These are phyloP conservation scores for Brasilioporus rufonigricans DNA, from an alignment of 768 basidiomycete species.

Conservation along the genomic window DNA sequence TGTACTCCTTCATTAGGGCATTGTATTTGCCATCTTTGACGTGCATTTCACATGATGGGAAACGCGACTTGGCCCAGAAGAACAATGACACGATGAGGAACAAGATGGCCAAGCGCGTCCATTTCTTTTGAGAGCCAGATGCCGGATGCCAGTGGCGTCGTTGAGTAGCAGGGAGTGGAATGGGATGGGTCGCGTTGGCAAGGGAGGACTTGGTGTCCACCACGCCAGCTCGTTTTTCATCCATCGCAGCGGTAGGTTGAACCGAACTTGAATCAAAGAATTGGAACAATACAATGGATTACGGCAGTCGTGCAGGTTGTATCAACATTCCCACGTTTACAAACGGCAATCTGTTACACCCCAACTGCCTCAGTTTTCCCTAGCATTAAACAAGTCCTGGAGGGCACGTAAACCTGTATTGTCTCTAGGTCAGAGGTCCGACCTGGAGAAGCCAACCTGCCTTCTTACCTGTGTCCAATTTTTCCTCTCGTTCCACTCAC, in stretches of 20 bases:
- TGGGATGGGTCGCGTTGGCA: neutral
- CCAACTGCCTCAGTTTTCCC: constrained; percentile 16
- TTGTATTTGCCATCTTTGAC: constrained; percentile 12
- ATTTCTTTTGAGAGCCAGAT: constrained; percentile 11
- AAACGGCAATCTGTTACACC: neutral
- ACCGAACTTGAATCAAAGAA: no score
- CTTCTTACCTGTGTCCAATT: constrained; percentile 79
- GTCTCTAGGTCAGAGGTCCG: neutral
- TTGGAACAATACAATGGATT: no score
- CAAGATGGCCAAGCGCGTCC: constrained; percentile 8
- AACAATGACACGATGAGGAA: constrained; percentile 12
- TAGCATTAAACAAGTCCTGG: constrained; percentile 32
- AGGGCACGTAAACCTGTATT: constrained; percentile 30
- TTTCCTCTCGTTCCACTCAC: constrained; percentile 91
- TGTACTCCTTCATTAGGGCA: constrained; percentile 16
- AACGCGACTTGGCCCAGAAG: constrained; percentile 12
- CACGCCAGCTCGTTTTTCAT: constrained; percentile 11
- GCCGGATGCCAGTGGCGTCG: neutral
- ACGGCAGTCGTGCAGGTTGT: no score
- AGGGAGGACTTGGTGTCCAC: constrained; percentile 3
- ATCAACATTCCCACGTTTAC: neutral
- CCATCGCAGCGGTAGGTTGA: constrained; percentile 12
- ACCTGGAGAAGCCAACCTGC: neutral
- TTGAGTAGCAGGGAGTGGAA: constrained; percentile 21
- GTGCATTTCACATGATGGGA: neutral